phyloP scores from a whole-genome alignment of 2,329 filamentous ascomycete species.

The Thelonectria discophora region DNA sequence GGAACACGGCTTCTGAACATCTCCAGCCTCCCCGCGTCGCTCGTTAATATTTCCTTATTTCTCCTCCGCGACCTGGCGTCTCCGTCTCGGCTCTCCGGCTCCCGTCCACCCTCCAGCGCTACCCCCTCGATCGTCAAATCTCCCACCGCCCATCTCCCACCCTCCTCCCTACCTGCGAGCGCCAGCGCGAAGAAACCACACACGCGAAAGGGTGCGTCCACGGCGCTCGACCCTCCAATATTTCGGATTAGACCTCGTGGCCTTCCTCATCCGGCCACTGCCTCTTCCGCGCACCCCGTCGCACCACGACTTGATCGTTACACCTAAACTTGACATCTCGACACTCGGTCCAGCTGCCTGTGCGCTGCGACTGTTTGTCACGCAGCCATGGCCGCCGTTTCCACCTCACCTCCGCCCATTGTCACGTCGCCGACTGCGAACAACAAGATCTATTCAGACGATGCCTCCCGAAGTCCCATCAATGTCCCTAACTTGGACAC shows the following conservation, averaged over 20 bases:
- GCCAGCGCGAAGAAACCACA: not conserved
- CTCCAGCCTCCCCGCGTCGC: slow-evolving; percentile 34
- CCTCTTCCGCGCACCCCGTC: slow-evolving; percentile 12
- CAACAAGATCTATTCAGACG: slow-evolving; percentile 31
- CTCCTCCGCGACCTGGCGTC: slow-evolving; percentile 30
- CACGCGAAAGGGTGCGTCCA: slow-evolving; percentile 19
- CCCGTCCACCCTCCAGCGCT: slow-evolving; percentile 22
- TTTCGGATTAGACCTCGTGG: slow-evolving; percentile 3
- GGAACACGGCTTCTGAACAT: slow-evolving; percentile 22
- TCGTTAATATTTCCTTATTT: slow-evolving; percentile 34
- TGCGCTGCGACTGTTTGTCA: slow-evolving; percentile 23
- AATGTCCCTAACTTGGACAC: slow-evolving; percentile 41
- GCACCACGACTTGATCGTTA: slow-evolving; percentile 21
- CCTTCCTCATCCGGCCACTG: slow-evolving; percentile 3
- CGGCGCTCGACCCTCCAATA: slow-evolving; percentile 11
- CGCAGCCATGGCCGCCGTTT: slow-evolving; percentile 47
- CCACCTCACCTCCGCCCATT: slow-evolving; percentile 47
- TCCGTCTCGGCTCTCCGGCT: slow-evolving; percentile 34
- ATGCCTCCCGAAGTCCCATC: slow-evolving; percentile 48
- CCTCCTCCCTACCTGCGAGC: slow-evolving; percentile 2
- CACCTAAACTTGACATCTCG: slow-evolving; percentile 14
- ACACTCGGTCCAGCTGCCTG: slow-evolving; percentile 22
- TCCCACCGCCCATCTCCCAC: slow-evolving; percentile 9
- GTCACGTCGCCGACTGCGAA: slow-evolving; percentile 41
- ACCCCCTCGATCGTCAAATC: slow-evolving; percentile 23